Evolutionary conservation across 2,329 filamentous ascomycete genomes (phyloP), one percentile per base, ranked within the genome.

Genomic region (Claviceps digitariae): DNA sequence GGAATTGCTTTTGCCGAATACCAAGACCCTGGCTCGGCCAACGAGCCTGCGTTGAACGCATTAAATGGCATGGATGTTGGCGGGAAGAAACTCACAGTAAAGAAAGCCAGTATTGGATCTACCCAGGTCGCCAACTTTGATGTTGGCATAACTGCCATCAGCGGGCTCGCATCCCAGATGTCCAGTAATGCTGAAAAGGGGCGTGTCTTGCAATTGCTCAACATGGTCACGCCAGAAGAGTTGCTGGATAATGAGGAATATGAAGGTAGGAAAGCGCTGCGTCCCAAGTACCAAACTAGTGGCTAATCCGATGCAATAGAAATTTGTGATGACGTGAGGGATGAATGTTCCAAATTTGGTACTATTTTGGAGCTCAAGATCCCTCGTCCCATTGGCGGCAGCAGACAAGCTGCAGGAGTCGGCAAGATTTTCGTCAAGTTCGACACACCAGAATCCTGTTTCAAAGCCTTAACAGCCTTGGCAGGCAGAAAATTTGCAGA

Each of bases 371-470:
- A 90, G n/a, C 74, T 97, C 69, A 98, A 98, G 74, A 84, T 98
- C 55, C 93, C 93, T 4, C 81, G 93, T 55, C 91, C 93, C 2
- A 82, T 81, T 23, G 87, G 87, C 61, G 89, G 87, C 49, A 87
- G 83, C 67, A 82, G 90, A 61, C 86, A 93, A 66, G 87, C 85
- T 23, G 81, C 88, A 31, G 93, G 93, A 48, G 90, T 98, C 23
- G 93, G 93, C 66, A 98, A 97, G 77, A 97, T 99, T 60, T 98
- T 85, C 66, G 84, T 98, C 73, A 97, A 96, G 68, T 98, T 89
- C 64, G 87, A 93, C 58, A 80, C 76, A 3, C 73, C 79, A 2
- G 88, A 90, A 50, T 82, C 84, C 9, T 87, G 91, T 21, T 84
- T 86, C 57, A 90, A 87, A 63, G 94, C 93, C 8, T 75, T 98